phyloP scores from a whole-genome alignment of 176 grass and related monocot species.

The Puccinellia tenuiflora region DNA sequence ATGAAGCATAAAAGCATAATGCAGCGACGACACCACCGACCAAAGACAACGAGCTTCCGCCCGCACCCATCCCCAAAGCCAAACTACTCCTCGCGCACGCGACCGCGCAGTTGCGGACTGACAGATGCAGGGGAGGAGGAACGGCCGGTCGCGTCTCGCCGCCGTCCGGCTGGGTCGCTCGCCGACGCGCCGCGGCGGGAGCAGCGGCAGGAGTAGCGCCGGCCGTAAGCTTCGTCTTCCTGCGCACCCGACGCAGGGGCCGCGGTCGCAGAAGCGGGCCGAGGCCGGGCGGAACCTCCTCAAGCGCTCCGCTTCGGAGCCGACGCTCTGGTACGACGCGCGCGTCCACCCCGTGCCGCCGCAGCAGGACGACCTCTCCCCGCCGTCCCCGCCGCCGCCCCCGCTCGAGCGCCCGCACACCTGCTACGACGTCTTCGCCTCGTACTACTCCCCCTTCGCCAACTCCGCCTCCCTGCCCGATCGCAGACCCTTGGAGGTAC shows the following conservation, averaged over 20 bases:
- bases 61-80: background rate
- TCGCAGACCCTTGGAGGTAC: background rate
- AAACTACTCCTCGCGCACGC: background rate
- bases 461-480: slow-evolving; percentile 3
- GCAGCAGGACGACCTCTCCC: background rate
- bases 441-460: background rate
- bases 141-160: background rate
- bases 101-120: background rate
- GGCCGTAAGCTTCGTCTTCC: background rate
- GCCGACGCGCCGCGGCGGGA: background rate
- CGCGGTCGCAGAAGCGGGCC: background rate
- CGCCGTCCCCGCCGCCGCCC: slow-evolving; percentile 17
- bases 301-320: slow-evolving; percentile 31
- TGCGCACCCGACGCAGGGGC: background rate
- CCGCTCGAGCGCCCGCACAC: slow-evolving; percentile 32
- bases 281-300: background rate
- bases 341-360: background rate
- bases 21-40: background rate
- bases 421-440: slow-evolving; percentile 36
- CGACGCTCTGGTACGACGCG: slow-evolving; percentile 17
- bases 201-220: background rate
- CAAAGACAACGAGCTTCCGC: background rate
- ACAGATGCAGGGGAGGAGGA: slow-evolving; percentile 24
- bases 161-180: slow-evolving; percentile 1
- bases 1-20: too few relatives aligned